Conservation (phyloP, 2,329 filamentous ascomycete species). For the Chrysoporthe puriensis region DNA sequence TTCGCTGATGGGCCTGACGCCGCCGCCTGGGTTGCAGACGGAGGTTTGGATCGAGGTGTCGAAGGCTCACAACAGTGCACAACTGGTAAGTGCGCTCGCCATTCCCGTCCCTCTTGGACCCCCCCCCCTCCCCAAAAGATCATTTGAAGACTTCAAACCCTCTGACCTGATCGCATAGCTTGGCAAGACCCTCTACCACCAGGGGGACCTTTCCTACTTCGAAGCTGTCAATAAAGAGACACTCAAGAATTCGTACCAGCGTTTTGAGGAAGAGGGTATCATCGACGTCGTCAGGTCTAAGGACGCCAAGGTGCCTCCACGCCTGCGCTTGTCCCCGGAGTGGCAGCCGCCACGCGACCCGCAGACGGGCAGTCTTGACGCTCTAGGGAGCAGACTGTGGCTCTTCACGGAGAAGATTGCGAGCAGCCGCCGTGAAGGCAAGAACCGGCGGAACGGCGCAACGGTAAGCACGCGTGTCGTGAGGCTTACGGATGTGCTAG, state of each 20-base stretch:
- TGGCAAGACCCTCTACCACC: constrained; percentile 95
- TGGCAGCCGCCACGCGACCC: constrained; percentile 74
- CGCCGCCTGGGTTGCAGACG: constrained; percentile 62
- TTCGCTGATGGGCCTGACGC: constrained; percentile 82
- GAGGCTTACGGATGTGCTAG: constrained; percentile 74
- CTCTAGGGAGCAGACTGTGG: constrained; percentile 77
- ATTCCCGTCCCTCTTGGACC: not conserved
- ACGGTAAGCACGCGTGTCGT: constrained; percentile 86
- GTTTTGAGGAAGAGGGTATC: constrained; percentile 91
- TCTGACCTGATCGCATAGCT: constrained; percentile 54
- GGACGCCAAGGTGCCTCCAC: constrained; percentile 62
- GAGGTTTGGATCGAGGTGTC: constrained; percentile 78
- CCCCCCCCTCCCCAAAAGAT: not conserved
- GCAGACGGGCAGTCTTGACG: constrained; percentile 61
- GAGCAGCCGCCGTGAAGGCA: constrained; percentile 81
- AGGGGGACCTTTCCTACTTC: constrained; percentile 95
- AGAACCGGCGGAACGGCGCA: constrained; percentile 91
- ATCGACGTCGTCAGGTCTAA: constrained; percentile 73
- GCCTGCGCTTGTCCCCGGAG: constrained; percentile 70
- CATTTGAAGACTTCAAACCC: constrained; percentile 23
- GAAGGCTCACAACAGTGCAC: constrained; percentile 79
- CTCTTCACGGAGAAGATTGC: constrained; percentile 90
- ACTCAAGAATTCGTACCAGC: constrained; percentile 86
- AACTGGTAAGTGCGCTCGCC: constrained; percentile 61
- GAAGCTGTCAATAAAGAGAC: constrained; percentile 99